Evolutionary conservation across 2,329 filamentous ascomycete genomes (phyloP), one percentile per base, ranked within the genome.

Genomic region (Chaetomium olivaceum): DNA sequence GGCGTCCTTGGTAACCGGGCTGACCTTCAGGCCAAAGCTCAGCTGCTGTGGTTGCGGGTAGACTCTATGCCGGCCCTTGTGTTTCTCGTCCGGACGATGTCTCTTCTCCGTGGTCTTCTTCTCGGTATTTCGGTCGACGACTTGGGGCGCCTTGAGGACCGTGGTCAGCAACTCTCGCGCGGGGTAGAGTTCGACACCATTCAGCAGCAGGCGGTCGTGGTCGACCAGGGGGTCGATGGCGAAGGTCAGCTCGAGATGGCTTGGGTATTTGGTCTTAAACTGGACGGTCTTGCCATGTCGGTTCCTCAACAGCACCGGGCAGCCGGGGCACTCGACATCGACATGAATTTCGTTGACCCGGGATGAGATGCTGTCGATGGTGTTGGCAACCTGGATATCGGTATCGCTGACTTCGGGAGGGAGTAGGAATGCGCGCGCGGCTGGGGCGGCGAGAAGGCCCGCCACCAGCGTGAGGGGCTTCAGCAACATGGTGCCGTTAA

Each of bases 151-250:
- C 6, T 74, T 76, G 46, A 87, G 77, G 9, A 76, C 75, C 57
- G 76, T 75, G 68, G 74, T 74, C 73, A 80, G 78, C 1, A 81
- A 79, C 72, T 84, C 77, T 68, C 84, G 75, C 60, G 80, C 76
- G 19, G 85, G 85, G 70, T 87, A 90, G 21, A 90, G 78, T 71
- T 86, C 83, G 67, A 84, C 82, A 64, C 82, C 85, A 75, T 90
- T 89, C 64, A 90, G 71, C 46, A 85, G 73, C 29, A 91, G 78
- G 51, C 77, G 78, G 67, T 83, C 80, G 65, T 73, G 72, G 57
- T 77, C 78, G 50, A 75, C 69, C 33, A 77, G 76, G 66, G 81
- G 77, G 19, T 84, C 80, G 67, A 90, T 74, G 64, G 74, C 77
- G 71, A 90, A 85, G 71, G 83, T 80, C 48, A 90, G 77, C 69